Evolutionary conservation across 768 basidiomycete species (phyloP).

Genomic region (Cystobasidium ongulense): DNA sequence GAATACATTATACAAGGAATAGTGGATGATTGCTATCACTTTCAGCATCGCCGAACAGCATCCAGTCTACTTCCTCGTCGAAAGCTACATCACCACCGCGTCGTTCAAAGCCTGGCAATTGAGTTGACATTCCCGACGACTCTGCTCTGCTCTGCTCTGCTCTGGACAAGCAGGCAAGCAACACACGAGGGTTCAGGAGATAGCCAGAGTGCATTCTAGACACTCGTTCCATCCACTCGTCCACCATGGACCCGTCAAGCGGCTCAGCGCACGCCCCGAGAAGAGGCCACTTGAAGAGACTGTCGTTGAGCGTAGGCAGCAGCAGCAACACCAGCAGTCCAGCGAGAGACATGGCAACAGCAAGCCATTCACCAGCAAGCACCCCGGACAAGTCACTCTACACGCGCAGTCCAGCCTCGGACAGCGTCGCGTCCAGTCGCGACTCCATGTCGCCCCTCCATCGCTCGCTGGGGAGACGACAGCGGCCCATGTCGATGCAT

Average conservation of each 20-base stretch:
- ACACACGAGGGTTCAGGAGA: no score
- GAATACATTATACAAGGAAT: no score
- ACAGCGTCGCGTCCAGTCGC: neutral
- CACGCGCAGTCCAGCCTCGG: neutral
- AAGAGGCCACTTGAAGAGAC: neutral
- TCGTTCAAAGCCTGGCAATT: no score
- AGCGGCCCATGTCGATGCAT: conserved; percentile 5
- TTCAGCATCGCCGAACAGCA: no score
- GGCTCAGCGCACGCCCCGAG: neutral
- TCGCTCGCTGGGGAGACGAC: conserved; percentile 1
- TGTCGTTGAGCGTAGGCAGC: neutral
- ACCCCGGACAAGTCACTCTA: neutral
- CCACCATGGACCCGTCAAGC: neutral
- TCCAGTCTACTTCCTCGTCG: no score
- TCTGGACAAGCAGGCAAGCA: no score
- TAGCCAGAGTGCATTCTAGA: no score
- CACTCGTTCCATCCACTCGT: no score
- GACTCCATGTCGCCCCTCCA: neutral
- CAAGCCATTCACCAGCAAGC: neutral
- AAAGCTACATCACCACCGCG: no score
- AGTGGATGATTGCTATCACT: no score
- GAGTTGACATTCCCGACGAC: no score
- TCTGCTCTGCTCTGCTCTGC: no score
- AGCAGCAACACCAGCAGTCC: neutral
- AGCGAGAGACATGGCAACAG: neutral